Conservation (phyloP, 306 rosid species). For the Sicyos baderoa region DNA sequence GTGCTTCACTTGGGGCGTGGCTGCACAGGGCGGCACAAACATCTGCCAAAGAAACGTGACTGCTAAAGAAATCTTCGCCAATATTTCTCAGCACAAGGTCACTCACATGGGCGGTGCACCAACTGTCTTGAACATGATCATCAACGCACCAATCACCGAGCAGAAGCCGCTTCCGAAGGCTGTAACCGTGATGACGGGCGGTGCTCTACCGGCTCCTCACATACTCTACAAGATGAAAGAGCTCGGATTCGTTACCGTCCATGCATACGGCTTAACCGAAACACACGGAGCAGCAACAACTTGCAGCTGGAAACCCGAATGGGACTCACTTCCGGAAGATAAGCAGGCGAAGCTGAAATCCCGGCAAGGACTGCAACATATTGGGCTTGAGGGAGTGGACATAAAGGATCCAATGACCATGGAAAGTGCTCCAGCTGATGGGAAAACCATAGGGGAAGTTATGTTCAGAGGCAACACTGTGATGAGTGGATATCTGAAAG, state of each 20-base stretch:
- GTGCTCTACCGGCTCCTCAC: constrained; percentile 15
- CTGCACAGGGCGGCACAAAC: constrained; percentile 60
- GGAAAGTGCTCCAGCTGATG: constrained; percentile 36
- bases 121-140: constrained; percentile 56
- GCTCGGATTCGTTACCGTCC: background rate
- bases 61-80: constrained; percentile 20
- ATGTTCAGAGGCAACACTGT: constrained; percentile 83
- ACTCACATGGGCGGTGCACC: constrained; percentile 77
- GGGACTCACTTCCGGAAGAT: constrained; percentile 10
- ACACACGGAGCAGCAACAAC: constrained; percentile 4
- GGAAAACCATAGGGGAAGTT: constrained; percentile 74
- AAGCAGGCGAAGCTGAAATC: constrained; percentile 1
- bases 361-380: constrained; percentile 1
- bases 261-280: constrained; percentile 17
- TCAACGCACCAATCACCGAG: constrained; percentile 7
- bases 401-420: constrained; percentile 4
- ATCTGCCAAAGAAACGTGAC: constrained; percentile 50
- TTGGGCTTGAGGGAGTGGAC: constrained; percentile 14
- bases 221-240: constrained; percentile 3
- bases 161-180: background rate
- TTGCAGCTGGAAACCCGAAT: constrained; percentile 17
- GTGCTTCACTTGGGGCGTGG: constrained; percentile 56
- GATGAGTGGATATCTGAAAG: constrained; percentile 76
- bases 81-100: constrained; percentile 31
- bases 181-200: background rate